Conservation (phyloP, 768 basidiomycete genomes). For the Naematelia aurantialba region DNA sequence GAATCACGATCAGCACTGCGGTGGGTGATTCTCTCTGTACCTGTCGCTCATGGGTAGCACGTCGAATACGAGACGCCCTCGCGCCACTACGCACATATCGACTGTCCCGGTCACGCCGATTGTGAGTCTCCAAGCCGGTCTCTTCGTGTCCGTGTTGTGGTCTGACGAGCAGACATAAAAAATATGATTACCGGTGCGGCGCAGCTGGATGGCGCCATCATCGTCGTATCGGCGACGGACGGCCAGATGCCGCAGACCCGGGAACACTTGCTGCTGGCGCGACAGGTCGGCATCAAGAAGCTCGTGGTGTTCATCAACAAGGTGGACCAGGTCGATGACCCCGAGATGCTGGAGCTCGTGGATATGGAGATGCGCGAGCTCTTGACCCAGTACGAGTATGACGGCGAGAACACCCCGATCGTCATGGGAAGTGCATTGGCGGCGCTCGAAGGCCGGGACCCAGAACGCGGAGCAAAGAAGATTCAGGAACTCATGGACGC, state of each 20-base stretch:
- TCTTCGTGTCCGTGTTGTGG: background rate
- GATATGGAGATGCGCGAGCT: slow-evolving; percentile 99
- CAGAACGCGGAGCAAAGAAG: slow-evolving; percentile 73
- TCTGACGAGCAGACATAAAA: slow-evolving; percentile 56
- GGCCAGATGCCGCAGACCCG: slow-evolving; percentile 99
- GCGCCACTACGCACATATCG: slow-evolving; percentile 96
- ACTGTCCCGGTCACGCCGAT: slow-evolving; percentile 66
- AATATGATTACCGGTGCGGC: slow-evolving; percentile 99
- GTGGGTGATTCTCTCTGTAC: slow-evolving; percentile 24
- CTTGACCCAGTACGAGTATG: slow-evolving; percentile 83
- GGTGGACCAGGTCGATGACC: slow-evolving; percentile 91
- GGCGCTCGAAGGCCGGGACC: slow-evolving; percentile 80
- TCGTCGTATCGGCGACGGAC: slow-evolving; percentile 90
- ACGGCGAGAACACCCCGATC: slow-evolving; percentile 97
- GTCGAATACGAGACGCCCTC: slow-evolving; percentile 92
- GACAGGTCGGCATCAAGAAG: slow-evolving; percentile 95
- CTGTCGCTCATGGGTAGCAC: slow-evolving; percentile 53
- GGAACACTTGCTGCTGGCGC: slow-evolving; percentile 93
- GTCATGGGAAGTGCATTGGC: slow-evolving; percentile 95
- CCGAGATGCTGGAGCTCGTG: slow-evolving; percentile 97
- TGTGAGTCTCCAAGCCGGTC: slow-evolving; percentile 51
- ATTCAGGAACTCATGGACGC: slow-evolving; percentile 76
- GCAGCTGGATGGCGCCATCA: slow-evolving; percentile 73
- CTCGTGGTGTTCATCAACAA: slow-evolving; percentile 99
- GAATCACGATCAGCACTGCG: slow-evolving; percentile 98